Base-by-base conservation (phyloP, 805 yeast species). In the Candida quercuum region DNA sequence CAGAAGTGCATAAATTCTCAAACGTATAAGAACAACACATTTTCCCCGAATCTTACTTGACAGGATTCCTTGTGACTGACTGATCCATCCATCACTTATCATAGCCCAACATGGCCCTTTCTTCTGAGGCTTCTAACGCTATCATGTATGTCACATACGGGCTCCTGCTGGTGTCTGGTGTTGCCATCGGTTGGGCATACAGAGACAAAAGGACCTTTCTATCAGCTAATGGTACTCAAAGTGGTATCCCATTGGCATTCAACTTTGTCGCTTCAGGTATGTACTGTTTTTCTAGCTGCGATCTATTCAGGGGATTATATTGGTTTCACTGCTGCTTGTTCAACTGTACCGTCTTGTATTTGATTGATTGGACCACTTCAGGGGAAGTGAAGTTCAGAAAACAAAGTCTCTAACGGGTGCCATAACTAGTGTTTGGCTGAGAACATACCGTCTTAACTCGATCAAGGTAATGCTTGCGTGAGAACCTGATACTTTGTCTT, bases 251-350 rank as follows among this genome's bases (percentile, higher is more conserved):
- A 1, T 65, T 89, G 49, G 84, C 96, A 2, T 67, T 89, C 42
- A 89, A 89, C 59, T 89, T 89, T 57, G 77, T 89, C 38, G 97
- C 97, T 35, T 80, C 94, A 48, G 95, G 95, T 74, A 71, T 62
- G 91, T 81, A 60, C 56, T 14, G 4, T 2, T 19, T 12, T 9
- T 19, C n/a, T n/a, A n/a, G n/a, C n/a, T n/a, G 19, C 15, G 13
- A 14, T 23, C 11, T 22, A 15, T 16, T 20, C 9, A 28, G 20
- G 13, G 8, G 9, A 28, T 16, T 28, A n/a, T n/a, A n/a, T n/a
- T n/a, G n/a, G n/a, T n/a, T n/a, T n/a, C 18, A 14, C 9, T 14
- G 13, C 11, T 28, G 20, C n/a, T n/a, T n/a, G n/a, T n/a, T n/a
- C n/a, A n/a, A n/a, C n/a, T n/a, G n/a, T n/a, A n/a, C n/a, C n/a